Evolutionary conservation across 352 stramenopile species (phyloP), one percentile per base, ranked within the genome.

Genomic region (Globisporangium canariense): DNA sequence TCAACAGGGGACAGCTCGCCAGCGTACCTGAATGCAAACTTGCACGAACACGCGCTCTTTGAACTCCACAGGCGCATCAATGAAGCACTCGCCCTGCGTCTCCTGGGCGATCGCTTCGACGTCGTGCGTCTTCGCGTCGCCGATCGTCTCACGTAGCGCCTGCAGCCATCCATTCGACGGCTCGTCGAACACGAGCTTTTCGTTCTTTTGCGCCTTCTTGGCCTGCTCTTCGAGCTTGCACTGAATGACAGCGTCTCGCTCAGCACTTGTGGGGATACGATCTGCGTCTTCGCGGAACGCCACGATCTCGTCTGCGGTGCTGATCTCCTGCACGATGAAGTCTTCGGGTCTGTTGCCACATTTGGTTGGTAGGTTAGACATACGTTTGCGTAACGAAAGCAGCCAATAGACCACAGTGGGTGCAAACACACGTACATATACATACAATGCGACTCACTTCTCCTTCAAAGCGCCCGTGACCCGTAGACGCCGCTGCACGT

Each of bases 241-340:
- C 52, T 79, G 68, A 10, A 83, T 2, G 1, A 85, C 64, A 2
- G 40, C 66, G 2, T 82, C 65, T 3, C 71, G 67, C 36, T 89
- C 73, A 14, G 53, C 61, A 1, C 71, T 59, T 2, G 70, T 79
- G 2, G 79, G 81, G 11, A 89, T 4, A 9, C 64, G 71, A 0
- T 66, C 46, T 9, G 64, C 62, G 0, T 67, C 25, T 8, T 72
- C 64, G 11, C 59, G 60, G 22, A 94, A 76, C 8, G 30, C 30
- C 20, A 91, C 72, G 32, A 90, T 64, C 8, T 66, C 34, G 55
- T 75, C 70, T 11, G 74, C 54, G 7, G 64, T 46, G 58, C 70
- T 77, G 66, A 92, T 87, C 68, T 94, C 86, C 49, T 69, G 80
- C 45, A 94, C 86, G 18, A 87, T 58, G 61, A 94, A 94, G 57